These are phyloP conservation scores for Edaphochlamys debaryana DNA, from an alignment of 139 green algal genomes.

Conservation along the genomic window DNA sequence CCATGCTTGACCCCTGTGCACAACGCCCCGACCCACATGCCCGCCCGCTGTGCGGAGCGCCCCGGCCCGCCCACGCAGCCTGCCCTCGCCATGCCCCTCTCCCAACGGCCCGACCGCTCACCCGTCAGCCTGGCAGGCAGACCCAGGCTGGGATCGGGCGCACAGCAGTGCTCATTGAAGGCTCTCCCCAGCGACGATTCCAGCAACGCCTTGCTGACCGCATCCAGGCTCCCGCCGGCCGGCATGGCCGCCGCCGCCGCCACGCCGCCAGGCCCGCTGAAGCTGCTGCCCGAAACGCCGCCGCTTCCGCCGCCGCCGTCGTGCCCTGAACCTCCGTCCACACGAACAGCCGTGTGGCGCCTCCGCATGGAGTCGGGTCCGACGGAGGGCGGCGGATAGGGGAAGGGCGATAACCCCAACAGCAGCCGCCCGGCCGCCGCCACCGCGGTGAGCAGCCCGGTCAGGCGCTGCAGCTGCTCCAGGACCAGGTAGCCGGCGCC, in stretches of 20 bases:
- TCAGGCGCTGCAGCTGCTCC: constrained; percentile 31
- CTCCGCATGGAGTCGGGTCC: not conserved
- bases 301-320: not conserved
- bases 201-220: not conserved
- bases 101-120: too few relatives aligned
- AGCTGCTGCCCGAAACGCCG: too few relatives aligned
- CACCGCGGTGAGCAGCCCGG: not conserved
- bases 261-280: not conserved
- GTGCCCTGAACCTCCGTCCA: not conserved
- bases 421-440: constrained; percentile 15
- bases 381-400: too few relatives aligned
- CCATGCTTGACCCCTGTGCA: too few relatives aligned
- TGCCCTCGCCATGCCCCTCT: too few relatives aligned
- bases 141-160: too few relatives aligned
- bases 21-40: too few relatives aligned
- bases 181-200: not conserved
- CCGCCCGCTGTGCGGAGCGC: too few relatives aligned
- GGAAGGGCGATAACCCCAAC: not conserved
- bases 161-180: constrained; percentile 25
- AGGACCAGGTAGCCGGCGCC: constrained; percentile 15
- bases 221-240: too few relatives aligned
- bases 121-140: constrained; percentile 3
- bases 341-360: too few relatives aligned
- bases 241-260: not conserved
- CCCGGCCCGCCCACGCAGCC: too few relatives aligned